phyloP scores from a whole-genome alignment of 148 eudicot species.

The Chenopodium berlandieri region DNA sequence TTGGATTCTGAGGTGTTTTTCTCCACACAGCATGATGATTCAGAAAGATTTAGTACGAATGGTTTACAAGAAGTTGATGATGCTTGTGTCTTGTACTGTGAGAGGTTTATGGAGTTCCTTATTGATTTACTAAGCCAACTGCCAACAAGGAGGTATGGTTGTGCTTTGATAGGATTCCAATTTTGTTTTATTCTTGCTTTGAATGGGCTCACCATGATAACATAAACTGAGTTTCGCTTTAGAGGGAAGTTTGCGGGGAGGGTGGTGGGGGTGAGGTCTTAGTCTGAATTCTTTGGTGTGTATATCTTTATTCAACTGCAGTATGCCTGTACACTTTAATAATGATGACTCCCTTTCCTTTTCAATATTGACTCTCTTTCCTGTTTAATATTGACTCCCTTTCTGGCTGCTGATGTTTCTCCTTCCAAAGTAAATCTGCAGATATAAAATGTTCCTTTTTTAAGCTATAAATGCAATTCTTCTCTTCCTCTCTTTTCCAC shows the following conservation, averaged over 20 bases:
- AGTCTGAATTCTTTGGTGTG: not conserved
- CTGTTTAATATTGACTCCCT: not conserved
- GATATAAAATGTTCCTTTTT: too few relatives aligned
- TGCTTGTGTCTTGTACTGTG: constrained; percentile 80
- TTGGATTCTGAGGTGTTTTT: constrained; percentile 70
- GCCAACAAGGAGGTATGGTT: constrained; percentile 77
- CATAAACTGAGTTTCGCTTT: not conserved
- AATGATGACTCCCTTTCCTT: not conserved
- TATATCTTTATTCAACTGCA: not conserved
- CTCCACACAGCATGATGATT: constrained; percentile 28
- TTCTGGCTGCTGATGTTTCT: not conserved
- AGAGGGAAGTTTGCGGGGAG: not conserved
- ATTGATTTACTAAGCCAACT: constrained; percentile 96
- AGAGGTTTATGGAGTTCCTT: constrained; percentile 95
- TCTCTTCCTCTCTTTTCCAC: too few relatives aligned
- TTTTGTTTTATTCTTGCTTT: not conserved
- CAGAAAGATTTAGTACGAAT: constrained; percentile 35
- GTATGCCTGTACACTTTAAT: not conserved
- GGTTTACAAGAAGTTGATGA: constrained; percentile 57
- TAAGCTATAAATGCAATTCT: too few relatives aligned
- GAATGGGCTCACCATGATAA: not conserved
- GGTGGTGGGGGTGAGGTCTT: not conserved
- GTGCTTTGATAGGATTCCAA: not conserved
- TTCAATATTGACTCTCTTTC: not conserved
- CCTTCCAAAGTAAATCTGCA: too few relatives aligned